These are phyloP conservation scores for Coix lacrymajobi DNA, from an alignment of 176 grass and related monocot genomes.

Conservation along the genomic window DNA sequence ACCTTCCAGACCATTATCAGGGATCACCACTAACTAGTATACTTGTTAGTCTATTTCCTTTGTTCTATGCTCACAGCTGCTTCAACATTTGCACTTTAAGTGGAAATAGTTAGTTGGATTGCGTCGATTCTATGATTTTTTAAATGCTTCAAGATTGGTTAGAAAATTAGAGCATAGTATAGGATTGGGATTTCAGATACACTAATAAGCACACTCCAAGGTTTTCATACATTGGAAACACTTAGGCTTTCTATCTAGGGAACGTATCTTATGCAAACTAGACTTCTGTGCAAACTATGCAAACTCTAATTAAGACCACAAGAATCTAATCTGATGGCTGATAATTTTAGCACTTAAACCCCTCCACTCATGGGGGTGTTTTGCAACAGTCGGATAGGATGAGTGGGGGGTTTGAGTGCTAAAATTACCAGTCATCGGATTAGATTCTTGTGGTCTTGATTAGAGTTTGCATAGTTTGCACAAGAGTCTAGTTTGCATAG, in stretches of 20 bases:
- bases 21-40: background rate
- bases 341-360: too few species aligned
- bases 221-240: background rate
- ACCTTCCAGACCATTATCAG: background rate
- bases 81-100: background rate
- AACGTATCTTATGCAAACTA: too few species aligned
- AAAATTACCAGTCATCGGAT: too few species aligned
- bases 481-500: too few species aligned
- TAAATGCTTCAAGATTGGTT: background rate
- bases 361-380: too few species aligned
- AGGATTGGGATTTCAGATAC: background rate
- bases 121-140: background rate
- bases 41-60: background rate
- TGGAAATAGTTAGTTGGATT: background rate
- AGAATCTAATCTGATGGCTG: too few species aligned
- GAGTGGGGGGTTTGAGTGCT: too few species aligned
- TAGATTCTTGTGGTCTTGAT: too few species aligned
- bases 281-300: too few species aligned
- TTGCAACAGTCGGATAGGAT: too few species aligned
- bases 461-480: too few species aligned
- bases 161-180: background rate
- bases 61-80: background rate
- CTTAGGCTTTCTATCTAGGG: background rate
- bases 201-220: background rate
- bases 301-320: too few species aligned